Conservation (phyloP, 108 stramenopile genomes). For the Nitzschia putrida region DNA sequence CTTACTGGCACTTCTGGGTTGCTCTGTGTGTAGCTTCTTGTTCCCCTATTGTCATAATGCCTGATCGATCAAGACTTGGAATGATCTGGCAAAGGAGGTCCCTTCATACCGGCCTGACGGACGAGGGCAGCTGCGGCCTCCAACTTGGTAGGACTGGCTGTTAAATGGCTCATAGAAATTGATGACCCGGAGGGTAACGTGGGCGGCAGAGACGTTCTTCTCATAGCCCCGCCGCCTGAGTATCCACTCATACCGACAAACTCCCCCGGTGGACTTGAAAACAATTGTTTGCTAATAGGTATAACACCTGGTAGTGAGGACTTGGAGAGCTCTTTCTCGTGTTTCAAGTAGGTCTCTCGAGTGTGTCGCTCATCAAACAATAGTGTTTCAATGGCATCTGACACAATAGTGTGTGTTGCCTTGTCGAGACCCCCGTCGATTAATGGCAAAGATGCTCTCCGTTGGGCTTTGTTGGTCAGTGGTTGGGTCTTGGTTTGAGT, state of each 20-base stretch:
- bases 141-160: constrained; percentile 29
- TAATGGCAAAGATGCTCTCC: constrained; percentile 30
- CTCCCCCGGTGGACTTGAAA: constrained; percentile 10
- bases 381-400: constrained; percentile 57
- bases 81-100: neutral
- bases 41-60: too few species aligned
- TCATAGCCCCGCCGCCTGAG: neutral
- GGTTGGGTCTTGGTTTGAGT: neutral
- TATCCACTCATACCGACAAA: neutral
- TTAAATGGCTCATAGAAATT: neutral
- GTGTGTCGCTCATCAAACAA: constrained; percentile 55
- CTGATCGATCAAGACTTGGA: too few species aligned
- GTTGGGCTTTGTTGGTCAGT: constrained; percentile 6
- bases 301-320: constrained; percentile 58
- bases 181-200: neutral
- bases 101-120: constrained; percentile 21
- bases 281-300: constrained; percentile 58
- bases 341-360: constrained; percentile 46
- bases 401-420: constrained; percentile 58
- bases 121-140: constrained; percentile 34
- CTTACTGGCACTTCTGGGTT: too few species aligned
- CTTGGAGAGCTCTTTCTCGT: constrained; percentile 45
- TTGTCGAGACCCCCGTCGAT: constrained; percentile 45
- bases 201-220: neutral
- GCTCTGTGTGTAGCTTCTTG: too few species aligned